Base-by-base conservation (phyloP, 106 monocot genomes). In the Cymbidium sinense region DNA sequence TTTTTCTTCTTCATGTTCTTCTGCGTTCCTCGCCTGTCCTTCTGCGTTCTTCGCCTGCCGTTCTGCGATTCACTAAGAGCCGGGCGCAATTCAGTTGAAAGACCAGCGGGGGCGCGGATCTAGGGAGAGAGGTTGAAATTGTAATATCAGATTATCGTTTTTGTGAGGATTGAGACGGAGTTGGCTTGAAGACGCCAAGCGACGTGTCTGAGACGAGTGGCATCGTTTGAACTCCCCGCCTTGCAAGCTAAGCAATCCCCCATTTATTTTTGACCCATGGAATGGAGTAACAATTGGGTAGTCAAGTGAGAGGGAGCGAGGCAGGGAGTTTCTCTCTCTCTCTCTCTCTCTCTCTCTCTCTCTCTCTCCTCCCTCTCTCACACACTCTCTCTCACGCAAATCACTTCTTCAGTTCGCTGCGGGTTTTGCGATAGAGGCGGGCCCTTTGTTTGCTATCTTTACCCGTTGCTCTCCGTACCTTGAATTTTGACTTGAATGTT, bases 231-330 rank as follows among this genome's bases (percentile, higher is more conserved):
- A 28, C 7, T 9, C 21, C 36, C 31, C 36, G 20, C 71, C 71
- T 71, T 71, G 71, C 71, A 71, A 71, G 41, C 44, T 11, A 74
- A 44, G 74, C 74, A 27, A 74, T 74, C 44, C n/a, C n/a, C 31
- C 3, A 34, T 70, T 13, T 34, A 27, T 29, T 47, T 19, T 44
- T 35, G 3, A 44, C 41, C 28, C 28, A 25, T 44, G 15, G 74
- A 17, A 44, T 71, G 71, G 71, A n/a, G 37, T 71, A 71, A 39
- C 44, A 27, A 12, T 25, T 18, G 43, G 44, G 27, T n/a, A 74
- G 47, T 7, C 13, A 13, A 17, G 47, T 13, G 69, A 34, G 33
- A 34, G 21, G 21, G 71, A 17, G 37, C 4, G 71, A 39, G 74
- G 44, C n/a, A 47, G 74, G 36, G 37, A 47, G 74, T 74, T 47